These are phyloP conservation scores for Baeospora myosura DNA, from an alignment of 1,284 basidiomycete species.

Conservation along the genomic window DNA sequence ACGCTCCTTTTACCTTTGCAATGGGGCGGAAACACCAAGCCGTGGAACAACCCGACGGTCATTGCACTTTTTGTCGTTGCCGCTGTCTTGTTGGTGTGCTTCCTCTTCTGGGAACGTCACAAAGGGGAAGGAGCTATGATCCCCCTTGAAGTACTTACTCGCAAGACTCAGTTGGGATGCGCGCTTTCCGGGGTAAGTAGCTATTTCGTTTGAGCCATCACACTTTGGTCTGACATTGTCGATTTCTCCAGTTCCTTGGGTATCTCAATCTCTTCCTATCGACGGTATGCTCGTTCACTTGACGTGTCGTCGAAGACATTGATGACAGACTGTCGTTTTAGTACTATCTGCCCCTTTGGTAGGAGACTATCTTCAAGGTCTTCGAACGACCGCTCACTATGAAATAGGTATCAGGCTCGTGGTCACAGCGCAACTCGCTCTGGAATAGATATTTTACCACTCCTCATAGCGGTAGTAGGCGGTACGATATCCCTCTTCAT, in stretches of 20 bases:
- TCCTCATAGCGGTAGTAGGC: not conserved
- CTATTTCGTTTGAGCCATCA: too few species aligned
- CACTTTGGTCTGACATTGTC: too few species aligned
- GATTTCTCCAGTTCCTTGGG: too few species aligned
- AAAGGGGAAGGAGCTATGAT: constrained; percentile 10
- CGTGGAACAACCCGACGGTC: constrained; percentile 28
- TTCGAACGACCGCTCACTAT: not conserved
- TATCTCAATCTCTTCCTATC: too few species aligned
- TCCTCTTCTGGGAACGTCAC: constrained; percentile 5
- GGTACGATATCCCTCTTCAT: too few species aligned
- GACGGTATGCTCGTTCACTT: too few species aligned
- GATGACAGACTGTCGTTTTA: not conserved
- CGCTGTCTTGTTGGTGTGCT: constrained; percentile 6
- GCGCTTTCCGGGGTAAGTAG: too few species aligned
- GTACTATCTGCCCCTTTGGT: not conserved
- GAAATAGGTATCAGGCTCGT: not conserved
- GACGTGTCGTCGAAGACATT: too few species aligned
- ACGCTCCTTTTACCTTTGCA: constrained; percentile 32
- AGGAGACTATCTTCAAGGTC: not conserved
- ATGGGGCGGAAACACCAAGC: constrained; percentile 35
- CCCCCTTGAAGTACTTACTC: too few species aligned
- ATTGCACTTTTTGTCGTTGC: constrained; percentile 15
- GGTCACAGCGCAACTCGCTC: not conserved
- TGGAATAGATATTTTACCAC: not conserved
- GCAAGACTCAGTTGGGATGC: too few species aligned